A percentile compares a stretch with the other conserved stretches of the same genome.
Evolutionary conservation across 768 basidiomycete species (phyloP).

Genomic region (Boletus sp.): DNA sequence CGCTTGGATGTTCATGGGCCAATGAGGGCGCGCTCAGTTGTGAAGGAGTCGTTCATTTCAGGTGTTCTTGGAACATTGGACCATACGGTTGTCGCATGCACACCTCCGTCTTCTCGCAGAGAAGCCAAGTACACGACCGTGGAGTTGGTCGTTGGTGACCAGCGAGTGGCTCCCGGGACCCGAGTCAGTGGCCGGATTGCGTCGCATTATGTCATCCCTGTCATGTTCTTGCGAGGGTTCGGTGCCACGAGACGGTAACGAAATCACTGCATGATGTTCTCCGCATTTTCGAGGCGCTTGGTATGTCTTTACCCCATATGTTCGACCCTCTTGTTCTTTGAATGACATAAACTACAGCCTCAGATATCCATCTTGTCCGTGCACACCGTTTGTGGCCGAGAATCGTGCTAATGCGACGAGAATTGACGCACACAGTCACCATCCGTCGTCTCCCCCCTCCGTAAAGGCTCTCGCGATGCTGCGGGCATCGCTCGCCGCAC

Average conservation of each 20-base stretch:
- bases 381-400: conserved; percentile 2
- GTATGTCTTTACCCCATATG: conserved; percentile 22
- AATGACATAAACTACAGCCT: conserved; percentile 35
- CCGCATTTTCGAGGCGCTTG: conserved; percentile 37
- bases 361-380: conserved; percentile 69
- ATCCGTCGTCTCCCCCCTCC: conserved; percentile 64
- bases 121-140: background rate
- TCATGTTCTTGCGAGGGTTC: background rate
- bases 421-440: conserved; percentile 46
- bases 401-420: conserved; percentile 1
- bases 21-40: background rate
- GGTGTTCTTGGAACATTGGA: background rate
- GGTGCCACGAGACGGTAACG: background rate
- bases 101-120: background rate
- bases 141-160: background rate
- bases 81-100: conserved; percentile 16
- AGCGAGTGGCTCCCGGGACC: background rate
- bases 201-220: conserved; percentile 8
- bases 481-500: conserved; percentile 52
- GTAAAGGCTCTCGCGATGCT: conserved; percentile 59
- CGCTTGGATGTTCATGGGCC: background rate
- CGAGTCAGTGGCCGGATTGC: background rate
- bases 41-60: background rate
- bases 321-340: background rate
- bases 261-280: conserved; percentile 18